Evolutionary conservation across 441 rosid genomes (phyloP), one percentile per base, ranked within the genome.

Genomic region (Eutrema salsugineum): DNA sequence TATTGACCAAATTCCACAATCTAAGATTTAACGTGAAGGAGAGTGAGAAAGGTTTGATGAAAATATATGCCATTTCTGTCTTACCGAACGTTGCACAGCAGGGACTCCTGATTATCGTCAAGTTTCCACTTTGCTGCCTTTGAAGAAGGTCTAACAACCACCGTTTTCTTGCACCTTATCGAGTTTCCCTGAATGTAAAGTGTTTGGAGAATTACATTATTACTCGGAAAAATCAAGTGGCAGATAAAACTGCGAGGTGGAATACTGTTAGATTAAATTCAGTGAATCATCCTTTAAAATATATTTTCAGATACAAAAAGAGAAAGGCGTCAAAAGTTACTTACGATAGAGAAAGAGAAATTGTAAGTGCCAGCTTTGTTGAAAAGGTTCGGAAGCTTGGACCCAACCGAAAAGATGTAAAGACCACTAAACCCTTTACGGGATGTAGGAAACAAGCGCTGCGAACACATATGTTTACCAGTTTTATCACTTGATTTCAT

Each of bases 331-430:
- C 8, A 48, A 63, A 63, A 48, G 48, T 43, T 54, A 80, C 89
- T 85, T 80, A 82, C 90, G 46, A 70, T 39, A 30, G 82, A 78
- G 73, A 90, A 88, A 6, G 58, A 53, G 78, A 90, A 88, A 8
- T 59, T 73, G 69, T 84, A 88, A 64, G 72, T 68, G 44, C 91
- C 91, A 20, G 85, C 84, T 69, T 71, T 69, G 71, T 75, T 73
- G 71, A 91, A 87, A 42, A 84, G 79, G 20, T 68, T 8, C 0
- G 75, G 81, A 40, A 43, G 20, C 70, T 66, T 79, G 77, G 59
- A 35, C 35, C 81, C 70, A 35, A 85, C 44, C n/a, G 81, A 19
- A 74, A 88, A 87, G 62, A 84, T 77, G 69, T 91, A 91, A 36
- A 88, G 75, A 57, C 97, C 97, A 71, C 71, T 40, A 44, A 76